These are phyloP conservation scores for Floccularia luteovirens DNA, from an alignment of 768 basidiomycete genomes.

Conservation along the genomic window DNA sequence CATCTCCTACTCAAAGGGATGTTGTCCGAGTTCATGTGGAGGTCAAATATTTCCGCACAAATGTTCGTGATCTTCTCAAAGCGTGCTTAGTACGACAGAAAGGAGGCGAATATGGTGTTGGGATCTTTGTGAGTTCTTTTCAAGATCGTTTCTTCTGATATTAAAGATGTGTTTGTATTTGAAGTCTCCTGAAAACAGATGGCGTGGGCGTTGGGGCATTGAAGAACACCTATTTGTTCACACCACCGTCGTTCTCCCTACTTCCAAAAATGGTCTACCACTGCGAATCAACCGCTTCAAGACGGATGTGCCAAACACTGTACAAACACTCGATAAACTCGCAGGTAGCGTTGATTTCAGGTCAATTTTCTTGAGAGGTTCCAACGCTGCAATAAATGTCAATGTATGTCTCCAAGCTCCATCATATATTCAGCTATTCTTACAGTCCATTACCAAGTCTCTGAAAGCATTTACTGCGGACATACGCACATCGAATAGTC, in stretches of 20 bases:
- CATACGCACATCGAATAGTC: slow-evolving; percentile 31
- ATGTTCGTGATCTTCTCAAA: slow-evolving; percentile 13
- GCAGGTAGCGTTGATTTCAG: slow-evolving; percentile 26
- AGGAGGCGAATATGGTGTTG: slow-evolving; percentile 21
- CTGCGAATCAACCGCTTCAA: slow-evolving; percentile 31
- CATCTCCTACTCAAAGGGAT: slow-evolving; percentile 10
- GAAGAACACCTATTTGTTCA: slow-evolving; percentile 21
- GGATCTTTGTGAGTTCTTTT: slow-evolving; percentile 24
- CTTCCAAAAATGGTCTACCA: slow-evolving; percentile 10
- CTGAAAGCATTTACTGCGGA: slow-evolving; percentile 18
- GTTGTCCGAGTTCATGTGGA: slow-evolving; percentile 16
- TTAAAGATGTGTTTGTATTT: slow-evolving; percentile 1
- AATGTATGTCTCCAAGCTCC: slow-evolving; percentile 16
- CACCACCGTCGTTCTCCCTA: slow-evolving; percentile 28
- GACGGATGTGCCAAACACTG: slow-evolving; percentile 32
- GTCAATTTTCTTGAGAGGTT: slow-evolving; percentile 22
- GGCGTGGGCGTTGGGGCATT: slow-evolving; percentile 3
- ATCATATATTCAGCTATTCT: neutral
- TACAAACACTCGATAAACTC: slow-evolving; percentile 27
- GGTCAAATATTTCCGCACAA: slow-evolving; percentile 13
- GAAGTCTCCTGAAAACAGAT: slow-evolving; percentile 21
- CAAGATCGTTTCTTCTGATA: slow-evolving; percentile 2
- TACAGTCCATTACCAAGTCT: slow-evolving; percentile 16
- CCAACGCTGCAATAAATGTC: slow-evolving; percentile 24
- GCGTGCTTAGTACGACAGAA: slow-evolving; percentile 17